Evolutionary conservation across 2,329 filamentous ascomycete genomes (phyloP), one percentile per base, ranked within the genome.

Genomic region (Aspergillus ochraceus): DNA sequence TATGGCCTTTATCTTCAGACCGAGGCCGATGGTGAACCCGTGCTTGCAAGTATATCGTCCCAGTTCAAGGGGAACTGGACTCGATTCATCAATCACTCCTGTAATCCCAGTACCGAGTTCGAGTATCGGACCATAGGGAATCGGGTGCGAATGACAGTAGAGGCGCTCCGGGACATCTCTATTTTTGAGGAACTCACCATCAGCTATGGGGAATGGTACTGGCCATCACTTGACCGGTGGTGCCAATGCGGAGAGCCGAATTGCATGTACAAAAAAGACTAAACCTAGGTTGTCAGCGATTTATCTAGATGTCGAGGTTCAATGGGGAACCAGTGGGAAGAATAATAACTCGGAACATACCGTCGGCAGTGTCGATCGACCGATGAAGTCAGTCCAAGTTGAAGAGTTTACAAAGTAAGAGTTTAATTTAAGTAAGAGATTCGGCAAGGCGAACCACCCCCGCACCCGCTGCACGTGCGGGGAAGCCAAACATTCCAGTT

Each of bases 81-180:
- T 5, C 68, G 75, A 17, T 77, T 68, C 47, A 64, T 74, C 36
- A 77, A 73, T 54, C 75, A 76, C 54, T 75, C 71, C 1, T 77
- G 75, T 61, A 62, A 71, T 2, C 42, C 73, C 12, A 60, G 58
- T 12, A 66, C 63, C 2, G 6, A 19, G 2, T 76, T 73, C 50
- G 6, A 6, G 1, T 19, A 17, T 2, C 54, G 57, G 22, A 58
- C 64, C 0, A 55, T 71, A 20, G 74, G 74, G 11, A 52, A 66
- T 5, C 53, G 59, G 14, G 56, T 54, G 4, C 56, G 63, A 4
- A 66, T 68, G 24, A 62, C 63, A 4, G 54, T 75, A 14, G 51
- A 63, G 52, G 68, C 65, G 11, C 8, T 20, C 6, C 61, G 66
- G 11, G 64, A 74, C 54, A 75, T 76, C 14, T 29, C 50, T 2